Base-by-base conservation (phyloP, 2,329 filamentous ascomycete genomes). In the Fusarium sp. region DNA sequence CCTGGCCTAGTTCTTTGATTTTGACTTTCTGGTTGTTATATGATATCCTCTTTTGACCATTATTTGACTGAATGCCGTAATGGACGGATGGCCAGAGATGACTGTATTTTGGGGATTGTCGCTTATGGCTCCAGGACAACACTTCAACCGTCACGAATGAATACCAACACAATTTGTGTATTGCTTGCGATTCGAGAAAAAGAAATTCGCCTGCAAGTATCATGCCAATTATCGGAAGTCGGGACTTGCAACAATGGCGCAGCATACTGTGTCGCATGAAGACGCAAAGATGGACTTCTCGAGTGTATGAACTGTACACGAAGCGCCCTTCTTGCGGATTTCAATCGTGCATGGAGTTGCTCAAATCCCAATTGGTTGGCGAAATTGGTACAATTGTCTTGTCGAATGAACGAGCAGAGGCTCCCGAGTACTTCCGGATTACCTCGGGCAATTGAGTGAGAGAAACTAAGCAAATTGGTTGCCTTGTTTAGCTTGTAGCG, bases 1-100 rank as follows among this genome's bases (percentile, higher is more conserved):
- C 20, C 4, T 15, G 4, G n/a, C 20, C 4, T 32, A n/a, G 34
- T 57, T 23, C 21, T 46, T 63, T 64, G 60, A 63, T 47, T 64
- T 63, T 64, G 7, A 17, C 4, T 51, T 11, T 21, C 11, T n/a
- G n/a, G 24, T 19, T 12, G 4, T 15, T 8, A n/a, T 7, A 19
- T 3, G 9, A 39, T 26, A n/a, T 34, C 11, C 6, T 12, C 20
- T 46, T 21, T 42, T 6, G 23, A 42, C 32, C 3, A 38, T 20
- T 3, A 11, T 32, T 20, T 20, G 26, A 8, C 20, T 7, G n/a
- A 21, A 48, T n/a, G 17, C 26, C 36, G 45, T 38, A 26, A 21
- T 32, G n/a, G 44, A 24, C 11, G 26, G 32, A 26, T 21, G 23
- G 11, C 20, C 17, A 40, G 51, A n/a, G 10, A 36, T 6, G 20